Conservation (phyloP, 768 basidiomycete genomes). For the Kwoniella mangroviensis region DNA sequence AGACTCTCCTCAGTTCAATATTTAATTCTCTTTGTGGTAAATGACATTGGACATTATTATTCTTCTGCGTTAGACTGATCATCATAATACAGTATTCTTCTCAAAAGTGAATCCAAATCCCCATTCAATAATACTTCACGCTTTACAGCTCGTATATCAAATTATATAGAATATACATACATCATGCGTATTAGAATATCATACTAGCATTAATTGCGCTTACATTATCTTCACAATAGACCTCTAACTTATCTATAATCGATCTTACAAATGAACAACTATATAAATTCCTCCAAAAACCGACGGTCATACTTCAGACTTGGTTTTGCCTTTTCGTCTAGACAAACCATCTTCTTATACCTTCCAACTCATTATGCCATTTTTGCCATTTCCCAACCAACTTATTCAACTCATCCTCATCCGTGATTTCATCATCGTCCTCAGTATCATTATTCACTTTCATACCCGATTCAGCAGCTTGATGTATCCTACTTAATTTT, state of each 20-base stretch:
- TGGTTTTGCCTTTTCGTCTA: background rate
- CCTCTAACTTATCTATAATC: background rate
- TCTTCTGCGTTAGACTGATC: too few relatives aligned
- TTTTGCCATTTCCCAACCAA: conserved; percentile 45
- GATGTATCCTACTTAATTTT: conserved; percentile 35
- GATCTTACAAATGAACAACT: background rate
- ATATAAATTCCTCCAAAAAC: background rate
- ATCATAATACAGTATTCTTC: too few relatives aligned
- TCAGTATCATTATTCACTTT: conserved; percentile 23
- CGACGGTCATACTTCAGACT: background rate
- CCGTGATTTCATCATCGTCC: background rate
- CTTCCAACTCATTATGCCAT: conserved; percentile 47
- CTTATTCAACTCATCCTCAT: conserved; percentile 31
- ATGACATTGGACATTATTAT: too few relatives aligned
- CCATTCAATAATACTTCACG: too few relatives aligned
- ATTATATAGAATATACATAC: too few relatives aligned
- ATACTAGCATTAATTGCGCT: background rate
- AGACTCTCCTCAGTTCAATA: too few relatives aligned
- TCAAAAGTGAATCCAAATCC: too few relatives aligned
- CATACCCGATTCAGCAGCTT: conserved; percentile 32
- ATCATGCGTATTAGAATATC: background rate
- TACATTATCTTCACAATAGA: background rate
- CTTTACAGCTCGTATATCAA: too few relatives aligned
- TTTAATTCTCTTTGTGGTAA: too few relatives aligned
- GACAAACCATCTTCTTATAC: conserved; percentile 45